These are phyloP conservation scores for Linum tenue DNA, from an alignment of 345 rosid species.

Conservation along the genomic window DNA sequence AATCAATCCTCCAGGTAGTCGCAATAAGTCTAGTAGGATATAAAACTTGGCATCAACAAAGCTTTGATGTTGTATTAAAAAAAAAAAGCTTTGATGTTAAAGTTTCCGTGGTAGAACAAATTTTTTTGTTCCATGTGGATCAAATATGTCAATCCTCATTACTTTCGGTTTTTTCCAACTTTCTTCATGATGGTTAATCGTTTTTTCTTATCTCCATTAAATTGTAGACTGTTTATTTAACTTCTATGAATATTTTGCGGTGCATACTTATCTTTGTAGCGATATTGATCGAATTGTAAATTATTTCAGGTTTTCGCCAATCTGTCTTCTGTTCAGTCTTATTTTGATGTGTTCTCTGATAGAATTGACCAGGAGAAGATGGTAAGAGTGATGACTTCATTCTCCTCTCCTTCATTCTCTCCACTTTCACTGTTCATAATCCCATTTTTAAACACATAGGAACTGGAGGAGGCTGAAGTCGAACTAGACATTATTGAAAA, in stretches of 20 bases:
- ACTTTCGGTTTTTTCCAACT: too few relatives aligned
- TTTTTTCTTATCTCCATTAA: neutral
- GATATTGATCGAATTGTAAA: neutral
- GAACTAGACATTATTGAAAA: constrained; percentile 52
- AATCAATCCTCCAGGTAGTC: constrained; percentile 66
- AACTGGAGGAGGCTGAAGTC: constrained; percentile 65
- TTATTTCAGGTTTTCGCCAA: constrained; percentile 48
- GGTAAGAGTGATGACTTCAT: constrained; percentile 29
- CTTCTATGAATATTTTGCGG: neutral
- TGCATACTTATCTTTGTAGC: neutral
- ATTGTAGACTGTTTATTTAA: neutral
- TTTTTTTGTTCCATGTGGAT: neutral
- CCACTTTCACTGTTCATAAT: neutral
- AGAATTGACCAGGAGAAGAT: constrained; percentile 39
- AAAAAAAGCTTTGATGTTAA: too few relatives aligned
- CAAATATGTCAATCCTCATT: too few relatives aligned
- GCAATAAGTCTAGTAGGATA: neutral
- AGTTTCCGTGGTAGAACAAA: too few relatives aligned
- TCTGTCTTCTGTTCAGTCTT: constrained; percentile 61
- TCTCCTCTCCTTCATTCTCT: constrained; percentile 8
- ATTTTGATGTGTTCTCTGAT: constrained; percentile 47
- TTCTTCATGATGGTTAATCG: too few relatives aligned
- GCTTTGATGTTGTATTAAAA: neutral
- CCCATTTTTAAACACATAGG: constrained; percentile 30
- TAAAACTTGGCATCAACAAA: neutral